Evolutionary conservation across 352 stramenopile genomes (phyloP).

Genomic region (Phytophthora kernoviae): DNA sequence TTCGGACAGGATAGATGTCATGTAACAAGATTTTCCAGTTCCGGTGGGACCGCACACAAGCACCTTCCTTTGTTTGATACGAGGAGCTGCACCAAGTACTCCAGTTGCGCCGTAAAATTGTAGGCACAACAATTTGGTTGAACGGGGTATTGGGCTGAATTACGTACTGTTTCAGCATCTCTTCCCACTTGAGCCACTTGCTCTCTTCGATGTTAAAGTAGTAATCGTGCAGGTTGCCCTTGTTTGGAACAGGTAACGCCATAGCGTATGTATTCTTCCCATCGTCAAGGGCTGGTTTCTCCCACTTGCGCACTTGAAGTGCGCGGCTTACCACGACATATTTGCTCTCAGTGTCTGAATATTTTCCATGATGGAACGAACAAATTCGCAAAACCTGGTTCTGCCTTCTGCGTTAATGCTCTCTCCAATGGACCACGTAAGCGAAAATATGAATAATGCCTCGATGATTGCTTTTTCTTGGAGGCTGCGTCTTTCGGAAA

Average conservation of each 20-base stretch:
- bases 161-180: conserved; percentile 84
- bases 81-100: conserved; percentile 88
- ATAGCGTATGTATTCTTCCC: conserved; percentile 59
- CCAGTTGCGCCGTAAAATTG: conserved; percentile 91
- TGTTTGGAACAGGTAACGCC: conserved; percentile 57
- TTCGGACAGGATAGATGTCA: conserved; percentile 87
- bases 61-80: conserved; percentile 83
- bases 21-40: conserved; percentile 93
- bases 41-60: conserved; percentile 93
- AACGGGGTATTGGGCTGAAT: conserved; percentile 89
- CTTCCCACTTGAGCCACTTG: conserved; percentile 93
- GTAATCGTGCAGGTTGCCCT: conserved; percentile 87
- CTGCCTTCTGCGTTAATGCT: conserved; percentile 77
- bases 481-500: conserved; percentile 70
- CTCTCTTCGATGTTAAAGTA: conserved; percentile 81
- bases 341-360: conserved; percentile 68
- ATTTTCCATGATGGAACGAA: conserved; percentile 78
- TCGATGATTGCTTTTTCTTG: conserved; percentile 77
- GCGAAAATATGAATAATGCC: conserved; percentile 89
- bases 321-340: conserved; percentile 78
- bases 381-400: conserved; percentile 81
- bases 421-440: conserved; percentile 92
- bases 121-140: conserved; percentile 94
- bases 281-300: conserved; percentile 71
- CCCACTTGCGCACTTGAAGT: conserved; percentile 85